phyloP scores from a whole-genome alignment of 1,139 yeast species.

The Nakaseomyces sp. region DNA sequence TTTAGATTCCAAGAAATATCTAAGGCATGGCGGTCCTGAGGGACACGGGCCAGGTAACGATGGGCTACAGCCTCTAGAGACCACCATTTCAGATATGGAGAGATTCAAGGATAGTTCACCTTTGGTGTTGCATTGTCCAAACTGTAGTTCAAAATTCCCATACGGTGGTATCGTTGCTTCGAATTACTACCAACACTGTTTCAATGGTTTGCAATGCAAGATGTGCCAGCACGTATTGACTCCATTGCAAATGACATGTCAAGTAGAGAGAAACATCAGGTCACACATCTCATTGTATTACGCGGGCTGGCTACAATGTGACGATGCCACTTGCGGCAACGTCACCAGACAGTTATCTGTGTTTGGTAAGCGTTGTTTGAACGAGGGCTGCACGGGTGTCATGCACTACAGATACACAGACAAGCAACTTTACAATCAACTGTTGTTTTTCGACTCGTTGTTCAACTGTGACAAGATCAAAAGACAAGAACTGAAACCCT shows the following conservation, averaged over 20 bases:
- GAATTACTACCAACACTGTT: slow-evolving; percentile 48
- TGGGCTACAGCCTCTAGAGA: slow-evolving; percentile 68
- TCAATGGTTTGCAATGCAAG: slow-evolving; percentile 63
- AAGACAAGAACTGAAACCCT: slow-evolving; percentile 44
- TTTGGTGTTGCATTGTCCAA: slow-evolving; percentile 48
- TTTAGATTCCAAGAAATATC: slow-evolving; percentile 59
- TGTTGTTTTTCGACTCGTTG: slow-evolving; percentile 66
- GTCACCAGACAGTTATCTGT: slow-evolving; percentile 81
- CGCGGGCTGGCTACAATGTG: slow-evolving; percentile 78
- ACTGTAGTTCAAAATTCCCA: slow-evolving; percentile 52
- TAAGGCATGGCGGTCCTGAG: slow-evolving; percentile 39
- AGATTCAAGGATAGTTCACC: slow-evolving; percentile 61
- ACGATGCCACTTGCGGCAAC: slow-evolving; percentile 73
- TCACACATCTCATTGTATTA: slow-evolving; percentile 67
- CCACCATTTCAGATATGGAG: slow-evolving; percentile 72
- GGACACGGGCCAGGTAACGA: slow-evolving; percentile 35
- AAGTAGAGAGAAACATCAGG: slow-evolving; percentile 64
- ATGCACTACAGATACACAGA: slow-evolving; percentile 74
- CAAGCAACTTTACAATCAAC: slow-evolving; percentile 76
- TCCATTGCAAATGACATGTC: slow-evolving; percentile 52
- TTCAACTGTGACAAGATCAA: slow-evolving; percentile 81
- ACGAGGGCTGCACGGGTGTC: slow-evolving; percentile 66
- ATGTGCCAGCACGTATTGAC: slow-evolving; percentile 48
- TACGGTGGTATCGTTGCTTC: slow-evolving; percentile 72
- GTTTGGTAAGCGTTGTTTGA: slow-evolving; percentile 76